phyloP scores from a whole-genome alignment of 2,329 filamentous ascomycete genomes.

The Clonostachys rosea region DNA sequence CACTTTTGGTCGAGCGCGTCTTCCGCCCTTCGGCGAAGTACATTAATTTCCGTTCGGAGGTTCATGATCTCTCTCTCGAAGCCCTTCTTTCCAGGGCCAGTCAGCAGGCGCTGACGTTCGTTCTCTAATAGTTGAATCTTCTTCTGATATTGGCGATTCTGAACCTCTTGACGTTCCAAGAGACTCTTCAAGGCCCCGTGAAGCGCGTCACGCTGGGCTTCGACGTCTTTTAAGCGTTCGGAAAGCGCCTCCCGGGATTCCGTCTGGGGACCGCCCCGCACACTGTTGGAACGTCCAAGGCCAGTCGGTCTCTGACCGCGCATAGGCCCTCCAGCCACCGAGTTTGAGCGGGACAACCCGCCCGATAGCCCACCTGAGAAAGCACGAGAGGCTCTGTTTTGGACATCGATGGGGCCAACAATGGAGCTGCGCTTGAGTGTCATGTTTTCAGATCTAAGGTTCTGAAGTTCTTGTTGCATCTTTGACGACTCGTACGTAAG shows the following conservation, averaged over 20 bases:
- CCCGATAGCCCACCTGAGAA: conserved; percentile 26
- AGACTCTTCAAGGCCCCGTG: conserved; percentile 83
- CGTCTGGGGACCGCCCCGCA: conserved; percentile 36
- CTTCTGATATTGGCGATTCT: conserved; percentile 80
- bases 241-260: conserved; percentile 66
- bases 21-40: conserved; percentile 80
- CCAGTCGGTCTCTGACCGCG: conserved; percentile 28
- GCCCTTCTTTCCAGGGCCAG: conserved; percentile 66
- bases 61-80: conserved; percentile 81
- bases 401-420: conserved; percentile 6
- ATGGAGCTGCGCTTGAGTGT: conserved; percentile 38
- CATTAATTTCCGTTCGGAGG: conserved; percentile 79
- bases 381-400: conserved; percentile 4
- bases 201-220: conserved; percentile 87
- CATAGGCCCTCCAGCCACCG: conserved; percentile 52
- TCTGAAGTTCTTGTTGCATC: conserved; percentile 80
- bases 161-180: conserved; percentile 78
- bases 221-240: conserved; percentile 85
- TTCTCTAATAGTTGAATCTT: conserved; percentile 71
- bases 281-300: conserved; percentile 56
- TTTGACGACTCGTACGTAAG: conserved; percentile 76
- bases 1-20: conserved; percentile 95
- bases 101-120: conserved; percentile 71
- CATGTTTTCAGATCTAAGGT: conserved; percentile 64
- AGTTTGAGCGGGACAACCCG: conserved; percentile 61